Evolutionary conservation across 2,329 filamentous ascomycete species (phyloP).

Genomic region (Penicillium vulpinum): DNA sequence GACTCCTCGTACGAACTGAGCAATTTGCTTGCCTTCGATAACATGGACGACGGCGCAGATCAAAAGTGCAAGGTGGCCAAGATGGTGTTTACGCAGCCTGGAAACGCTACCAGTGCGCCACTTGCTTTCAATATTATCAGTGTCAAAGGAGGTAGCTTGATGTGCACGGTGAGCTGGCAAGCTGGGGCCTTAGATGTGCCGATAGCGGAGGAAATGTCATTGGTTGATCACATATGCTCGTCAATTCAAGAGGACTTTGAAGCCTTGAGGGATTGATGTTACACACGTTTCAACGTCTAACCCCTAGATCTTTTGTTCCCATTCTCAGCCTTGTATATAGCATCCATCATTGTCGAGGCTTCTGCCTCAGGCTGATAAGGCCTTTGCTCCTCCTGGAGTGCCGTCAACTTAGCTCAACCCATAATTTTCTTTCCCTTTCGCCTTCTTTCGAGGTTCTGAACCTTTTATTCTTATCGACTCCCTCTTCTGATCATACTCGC

Average conservation of each 20-base stretch:
- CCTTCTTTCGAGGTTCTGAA: too few relatives aligned
- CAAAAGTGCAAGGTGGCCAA: conserved; percentile 28
- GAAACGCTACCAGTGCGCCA: conserved; percentile 38
- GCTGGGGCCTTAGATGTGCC: conserved; percentile 42
- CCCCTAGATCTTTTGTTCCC: background rate
- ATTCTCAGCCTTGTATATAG: background rate
- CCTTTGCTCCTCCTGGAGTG: too few relatives aligned
- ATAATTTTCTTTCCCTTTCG: too few relatives aligned
- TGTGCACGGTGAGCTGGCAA: conserved; percentile 47
- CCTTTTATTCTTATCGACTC: too few relatives aligned
- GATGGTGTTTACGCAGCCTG: conserved; percentile 50
- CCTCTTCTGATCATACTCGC: too few relatives aligned
- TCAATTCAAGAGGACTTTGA: conserved; percentile 15
- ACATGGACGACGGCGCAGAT: conserved; percentile 23
- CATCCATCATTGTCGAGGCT: too few relatives aligned
- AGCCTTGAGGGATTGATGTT: background rate
- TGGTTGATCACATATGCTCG: conserved; percentile 19
- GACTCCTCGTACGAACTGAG: conserved; percentile 50
- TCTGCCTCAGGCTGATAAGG: too few relatives aligned
- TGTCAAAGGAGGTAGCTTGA: conserved; percentile 41
- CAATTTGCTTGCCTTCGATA: conserved; percentile 46
- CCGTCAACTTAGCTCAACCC: too few relatives aligned
- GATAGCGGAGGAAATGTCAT: conserved; percentile 26
- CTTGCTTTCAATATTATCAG: conserved; percentile 47
- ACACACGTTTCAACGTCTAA: background rate